A percentile compares a stretch with the other conserved stretches of the same genome.
These are phyloP conservation scores for Scleroderma citrinum DNA, from an alignment of 768 basidiomycete species.

Conservation along the genomic window DNA sequence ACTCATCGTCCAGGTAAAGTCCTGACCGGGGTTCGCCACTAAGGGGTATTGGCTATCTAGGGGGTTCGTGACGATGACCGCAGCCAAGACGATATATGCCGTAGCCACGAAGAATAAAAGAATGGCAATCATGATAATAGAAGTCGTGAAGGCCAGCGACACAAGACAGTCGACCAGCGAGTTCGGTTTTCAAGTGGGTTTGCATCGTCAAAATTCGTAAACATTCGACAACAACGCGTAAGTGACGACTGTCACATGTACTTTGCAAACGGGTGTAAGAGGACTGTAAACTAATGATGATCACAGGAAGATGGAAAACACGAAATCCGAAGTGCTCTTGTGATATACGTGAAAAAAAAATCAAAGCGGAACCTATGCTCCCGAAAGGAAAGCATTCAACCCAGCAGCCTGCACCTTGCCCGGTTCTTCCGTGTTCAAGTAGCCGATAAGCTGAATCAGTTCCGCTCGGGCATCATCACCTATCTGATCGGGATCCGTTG, in stretches of 20 bases:
- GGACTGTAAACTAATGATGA: constrained; percentile 15
- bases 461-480: constrained; percentile 73
- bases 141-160: constrained; percentile 41
- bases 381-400: constrained; percentile 47
- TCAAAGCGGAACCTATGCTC: constrained; percentile 25
- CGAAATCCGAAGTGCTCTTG: constrained; percentile 3
- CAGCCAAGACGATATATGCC: constrained; percentile 35
- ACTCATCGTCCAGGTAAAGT: constrained; percentile 69
- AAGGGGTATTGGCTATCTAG: constrained; percentile 70
- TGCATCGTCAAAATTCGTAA: constrained; percentile 1
- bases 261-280: constrained; percentile 8
- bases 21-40: constrained; percentile 61
- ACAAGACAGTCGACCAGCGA: constrained; percentile 54
- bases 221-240: constrained; percentile 17
- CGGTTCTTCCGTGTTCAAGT: constrained; percentile 70
- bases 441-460: constrained; percentile 66
- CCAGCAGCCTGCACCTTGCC: constrained; percentile 79
- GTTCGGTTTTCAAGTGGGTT: too few relatives aligned
- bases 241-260: constrained; percentile 23
- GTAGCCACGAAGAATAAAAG: constrained; percentile 47
- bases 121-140: constrained; percentile 59
- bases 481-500: constrained; percentile 66
- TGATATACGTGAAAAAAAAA: constrained; percentile 1
- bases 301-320: constrained; percentile 1
- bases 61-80: constrained; percentile 51